Evolutionary conservation across 2,329 filamentous ascomycete species (phyloP).

Genomic region (Neonectria sp.): DNA sequence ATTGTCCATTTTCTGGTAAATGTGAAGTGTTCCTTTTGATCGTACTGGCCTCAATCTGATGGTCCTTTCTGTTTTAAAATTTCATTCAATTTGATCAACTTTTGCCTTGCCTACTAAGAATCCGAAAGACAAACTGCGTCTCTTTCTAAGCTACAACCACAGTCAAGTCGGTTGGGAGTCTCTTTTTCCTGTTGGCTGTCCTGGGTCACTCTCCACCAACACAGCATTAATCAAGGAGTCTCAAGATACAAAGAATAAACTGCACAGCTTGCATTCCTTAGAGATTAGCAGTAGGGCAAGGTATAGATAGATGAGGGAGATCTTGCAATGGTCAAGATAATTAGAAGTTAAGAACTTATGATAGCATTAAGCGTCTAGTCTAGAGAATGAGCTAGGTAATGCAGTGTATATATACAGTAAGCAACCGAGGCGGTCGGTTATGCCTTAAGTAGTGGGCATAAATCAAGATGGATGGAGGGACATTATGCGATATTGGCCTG

Average conservation of each 20-base stretch:
- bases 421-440: not conserved
- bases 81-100: too few relatives aligned
- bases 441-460: not conserved
- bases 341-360: not conserved
- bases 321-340: not conserved
- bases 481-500: constrained; percentile 41
- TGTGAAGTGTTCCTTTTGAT: too few relatives aligned
- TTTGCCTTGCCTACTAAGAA: too few relatives aligned
- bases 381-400: not conserved
- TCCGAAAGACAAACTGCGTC: too few relatives aligned
- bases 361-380: not conserved
- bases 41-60: too few relatives aligned
- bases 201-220: too few relatives aligned
- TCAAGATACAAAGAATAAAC: not conserved
- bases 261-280: constrained; percentile 10
- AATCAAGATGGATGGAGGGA: constrained; percentile 19
- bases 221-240: not conserved
- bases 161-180: too few relatives aligned
- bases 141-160: too few relatives aligned
- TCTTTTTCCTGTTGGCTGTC: too few relatives aligned
- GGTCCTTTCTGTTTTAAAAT: too few relatives aligned
- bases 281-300: not conserved
- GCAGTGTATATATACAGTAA: not conserved
- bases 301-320: not conserved
- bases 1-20: too few relatives aligned